Evolutionary conservation across 2,329 filamentous ascomycete genomes (phyloP).

Genomic region (Juglanconis oblonga): DNA sequence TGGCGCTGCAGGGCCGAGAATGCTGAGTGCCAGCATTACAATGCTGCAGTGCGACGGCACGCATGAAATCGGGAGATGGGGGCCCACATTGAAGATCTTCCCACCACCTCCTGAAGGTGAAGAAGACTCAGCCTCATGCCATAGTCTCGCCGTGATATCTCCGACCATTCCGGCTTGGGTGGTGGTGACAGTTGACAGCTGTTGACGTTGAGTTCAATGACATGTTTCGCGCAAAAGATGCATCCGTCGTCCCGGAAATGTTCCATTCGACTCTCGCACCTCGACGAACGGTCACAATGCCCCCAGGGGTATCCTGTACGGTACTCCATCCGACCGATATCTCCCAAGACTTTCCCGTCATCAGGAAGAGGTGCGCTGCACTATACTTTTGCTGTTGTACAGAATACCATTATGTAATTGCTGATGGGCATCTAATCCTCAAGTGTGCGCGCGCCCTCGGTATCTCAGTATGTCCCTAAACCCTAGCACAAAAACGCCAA

Average conservation of each 20-base stretch:
- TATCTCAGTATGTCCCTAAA: not conserved
- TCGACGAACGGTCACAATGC: too few relatives aligned
- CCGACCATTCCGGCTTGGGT: not conserved
- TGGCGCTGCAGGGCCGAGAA: not conserved
- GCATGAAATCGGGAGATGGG: too few relatives aligned
- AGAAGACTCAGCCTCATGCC: not conserved
- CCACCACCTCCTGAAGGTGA: not conserved
- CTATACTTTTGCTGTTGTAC: not conserved
- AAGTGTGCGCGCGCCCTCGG: conserved; percentile 1
- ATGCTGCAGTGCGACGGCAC: not conserved
- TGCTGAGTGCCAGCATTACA: not conserved
- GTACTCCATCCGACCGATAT: too few relatives aligned
- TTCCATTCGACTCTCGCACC: not conserved
- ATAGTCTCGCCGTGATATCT: not conserved
- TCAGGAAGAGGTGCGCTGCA: not conserved
- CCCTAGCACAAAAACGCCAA: not conserved
- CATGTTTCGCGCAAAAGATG: not conserved
- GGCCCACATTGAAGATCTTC: not conserved
- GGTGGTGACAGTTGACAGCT: too few relatives aligned
- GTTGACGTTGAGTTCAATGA: not conserved
- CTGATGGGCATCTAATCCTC: not conserved
- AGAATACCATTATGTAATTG: not conserved
- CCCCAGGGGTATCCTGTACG: too few relatives aligned
- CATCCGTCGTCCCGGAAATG: not conserved
- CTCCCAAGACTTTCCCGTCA: too few relatives aligned